Evolutionary conservation across 768 basidiomycete species (phyloP).

Genomic region (Favolaschia claudopus): DNA sequence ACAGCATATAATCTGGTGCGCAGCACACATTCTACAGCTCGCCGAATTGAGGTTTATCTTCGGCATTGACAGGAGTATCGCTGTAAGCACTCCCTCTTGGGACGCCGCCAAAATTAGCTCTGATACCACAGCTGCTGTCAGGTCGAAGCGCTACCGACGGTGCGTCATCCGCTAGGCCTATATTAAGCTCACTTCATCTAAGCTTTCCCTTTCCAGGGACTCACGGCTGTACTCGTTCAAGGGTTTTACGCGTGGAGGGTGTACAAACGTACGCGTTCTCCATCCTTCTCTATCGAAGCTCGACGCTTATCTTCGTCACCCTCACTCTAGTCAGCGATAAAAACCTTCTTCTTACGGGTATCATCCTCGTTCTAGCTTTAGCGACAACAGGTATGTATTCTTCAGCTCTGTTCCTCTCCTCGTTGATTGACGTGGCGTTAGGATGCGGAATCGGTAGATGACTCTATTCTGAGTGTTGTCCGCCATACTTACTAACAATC

Average conservation of each 20-base stretch:
- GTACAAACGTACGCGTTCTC: no score
- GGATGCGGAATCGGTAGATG: conserved; percentile 36
- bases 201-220: conserved; percentile 43
- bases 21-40: neutral
- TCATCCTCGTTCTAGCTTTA: no score
- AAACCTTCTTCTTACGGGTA: no score
- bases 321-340: no score
- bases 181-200: conserved; percentile 8
- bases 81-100: conserved; percentile 35
- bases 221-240: conserved; percentile 62
- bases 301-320: conserved; percentile 52
- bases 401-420: no score
- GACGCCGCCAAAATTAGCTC: neutral
- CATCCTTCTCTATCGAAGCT: conserved; percentile 42
- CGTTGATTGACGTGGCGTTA: no score
- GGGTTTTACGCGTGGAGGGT: conserved; percentile 39
- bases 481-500: neutral
- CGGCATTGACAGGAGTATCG: conserved; percentile 44
- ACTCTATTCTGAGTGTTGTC: neutral
- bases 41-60: neutral
- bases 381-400: no score
- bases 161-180: conserved; percentile 34
- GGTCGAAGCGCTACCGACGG: conserved; percentile 57
- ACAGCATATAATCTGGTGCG: conserved; percentile 21
- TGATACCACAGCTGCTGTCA: conserved; percentile 17